Percentiles rank a stretch among this genome's conserved stretches.
Evolutionary conservation across 345 rosid species (phyloP).

Genomic region (Triadica sebifera): DNA sequence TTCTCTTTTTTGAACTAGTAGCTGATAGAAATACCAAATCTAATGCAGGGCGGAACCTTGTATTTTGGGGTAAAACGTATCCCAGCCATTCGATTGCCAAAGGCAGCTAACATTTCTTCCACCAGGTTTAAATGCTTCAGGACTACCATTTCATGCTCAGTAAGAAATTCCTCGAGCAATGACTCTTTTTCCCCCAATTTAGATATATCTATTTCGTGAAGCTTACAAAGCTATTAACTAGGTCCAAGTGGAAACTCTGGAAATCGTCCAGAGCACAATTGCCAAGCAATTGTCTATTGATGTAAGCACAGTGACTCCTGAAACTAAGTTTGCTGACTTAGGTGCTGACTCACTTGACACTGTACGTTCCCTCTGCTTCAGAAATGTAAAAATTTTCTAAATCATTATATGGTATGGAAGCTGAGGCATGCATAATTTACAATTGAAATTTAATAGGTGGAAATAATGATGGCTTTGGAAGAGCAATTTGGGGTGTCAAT

Average conservation of each 20-base stretch:
- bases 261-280: slow-evolving; percentile 51
- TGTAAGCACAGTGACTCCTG: slow-evolving; percentile 47
- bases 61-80: slow-evolving; percentile 28
- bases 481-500: slow-evolving; percentile 57
- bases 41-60: slow-evolving; percentile 37
- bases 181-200: too few relatives aligned
- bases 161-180: slow-evolving; percentile 14
- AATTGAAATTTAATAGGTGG: slow-evolving; percentile 33
- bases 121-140: slow-evolving; percentile 32
- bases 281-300: slow-evolving; percentile 65
- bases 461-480: slow-evolving; percentile 70
- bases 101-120: slow-evolving; percentile 26
- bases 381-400: not conserved
- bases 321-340: slow-evolving; percentile 62
- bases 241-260: slow-evolving; percentile 51
- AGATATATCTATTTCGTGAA: not conserved
- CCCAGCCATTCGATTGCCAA: slow-evolving; percentile 30
- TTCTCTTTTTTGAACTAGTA: not conserved
- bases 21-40: not conserved
- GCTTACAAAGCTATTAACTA: slow-evolving; percentile 1
- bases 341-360: slow-evolving; percentile 77
- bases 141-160: slow-evolving; percentile 47
- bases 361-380: slow-evolving; percentile 32
- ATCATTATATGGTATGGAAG: not conserved
- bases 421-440: not conserved